phyloP scores from a whole-genome alignment of 139 green algal genomes.

The Picochlorum sp. region DNA sequence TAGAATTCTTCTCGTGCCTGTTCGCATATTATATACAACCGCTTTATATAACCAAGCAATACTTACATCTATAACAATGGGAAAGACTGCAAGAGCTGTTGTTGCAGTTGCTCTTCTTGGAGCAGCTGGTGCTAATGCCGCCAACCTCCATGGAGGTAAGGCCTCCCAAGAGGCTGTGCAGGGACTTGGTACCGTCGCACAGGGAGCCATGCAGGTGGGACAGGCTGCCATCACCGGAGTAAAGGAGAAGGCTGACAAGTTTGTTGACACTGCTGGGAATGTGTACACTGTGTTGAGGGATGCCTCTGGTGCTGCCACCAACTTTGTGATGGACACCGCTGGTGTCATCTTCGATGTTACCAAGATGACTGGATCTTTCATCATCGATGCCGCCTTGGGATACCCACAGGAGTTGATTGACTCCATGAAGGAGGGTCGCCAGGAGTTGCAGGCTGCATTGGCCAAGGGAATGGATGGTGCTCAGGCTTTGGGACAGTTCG shows the following conservation, averaged over 20 bases:
- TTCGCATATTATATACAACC: too few species aligned
- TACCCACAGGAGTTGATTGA: background rate
- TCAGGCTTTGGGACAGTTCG: conserved; percentile 5
- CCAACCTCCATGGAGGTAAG: background rate
- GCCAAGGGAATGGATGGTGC: background rate
- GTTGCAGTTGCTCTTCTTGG: conserved; percentile 1
- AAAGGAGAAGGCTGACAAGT: too few species aligned
- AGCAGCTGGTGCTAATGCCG: background rate
- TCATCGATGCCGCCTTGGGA: background rate
- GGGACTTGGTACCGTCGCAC: background rate
- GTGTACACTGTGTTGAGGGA: too few species aligned
- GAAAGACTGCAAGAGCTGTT: background rate
- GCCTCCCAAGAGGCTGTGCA: background rate
- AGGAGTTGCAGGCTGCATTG: background rate
- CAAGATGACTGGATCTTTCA: background rate
- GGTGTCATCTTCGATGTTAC: background rate
- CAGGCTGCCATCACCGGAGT: too few species aligned
- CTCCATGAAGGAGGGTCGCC: background rate
- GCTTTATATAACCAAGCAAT: background rate
- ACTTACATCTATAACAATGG: background rate
- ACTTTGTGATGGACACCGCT: background rate
- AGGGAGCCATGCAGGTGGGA: background rate
- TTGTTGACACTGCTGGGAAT: too few species aligned
- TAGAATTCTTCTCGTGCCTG: too few species aligned
- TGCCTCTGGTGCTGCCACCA: background rate